Base-by-base conservation (phyloP, 2,329 filamentous ascomycete genomes). In the Alternaria atra region DNA sequence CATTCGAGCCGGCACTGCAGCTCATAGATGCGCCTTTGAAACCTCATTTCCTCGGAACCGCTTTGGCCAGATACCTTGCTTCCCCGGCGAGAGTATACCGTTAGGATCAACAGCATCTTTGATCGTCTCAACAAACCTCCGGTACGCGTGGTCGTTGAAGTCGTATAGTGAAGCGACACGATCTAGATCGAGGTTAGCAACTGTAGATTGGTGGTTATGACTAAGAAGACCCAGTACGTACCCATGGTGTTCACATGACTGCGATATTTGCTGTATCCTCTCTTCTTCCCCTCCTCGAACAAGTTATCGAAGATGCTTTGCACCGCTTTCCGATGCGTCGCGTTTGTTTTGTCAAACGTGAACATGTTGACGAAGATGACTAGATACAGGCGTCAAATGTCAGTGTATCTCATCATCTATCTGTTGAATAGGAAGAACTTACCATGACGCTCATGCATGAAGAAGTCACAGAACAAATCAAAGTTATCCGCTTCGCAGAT, bases 341-440 rank as follows among this genome's bases (percentile, higher is more conserved):
- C 61, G 50, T 80, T 79, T 3, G 77, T 80, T 69, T 83, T 82
- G 64, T 84, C 82, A 58, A 82, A 84, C 5, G 77, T 79, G 58
- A 83, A 80, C 81, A 84, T 84, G 60, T 82, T 82, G 61, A 83
- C 80, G 43, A 83, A 79, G 34, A 84, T 80, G 8, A 82, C 79
- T 50, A 37, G 13, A 25, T 48, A 25, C 17, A 34, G 30, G 17
- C 6, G 25, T 12, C 3, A 6, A n/a, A 2, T 6, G 7, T 50
- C 46, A 50, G 46, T 6, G 9, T 25, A 20, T 48, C 13, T 35
- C 46, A 35, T 25, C 46, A n/a, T 15, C 12, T 9, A 25, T 4
- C 4, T 17, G 6, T 17, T 25, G 2, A 23, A 35, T 3, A 48
- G 46, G 5, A 20, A 29, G 13, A 17, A 15, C 46, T 50, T 35